Evolutionary conservation across 2,329 filamentous ascomycete species (phyloP), one percentile per base, ranked within the genome.

Genomic region (Fusarium annulatum): DNA sequence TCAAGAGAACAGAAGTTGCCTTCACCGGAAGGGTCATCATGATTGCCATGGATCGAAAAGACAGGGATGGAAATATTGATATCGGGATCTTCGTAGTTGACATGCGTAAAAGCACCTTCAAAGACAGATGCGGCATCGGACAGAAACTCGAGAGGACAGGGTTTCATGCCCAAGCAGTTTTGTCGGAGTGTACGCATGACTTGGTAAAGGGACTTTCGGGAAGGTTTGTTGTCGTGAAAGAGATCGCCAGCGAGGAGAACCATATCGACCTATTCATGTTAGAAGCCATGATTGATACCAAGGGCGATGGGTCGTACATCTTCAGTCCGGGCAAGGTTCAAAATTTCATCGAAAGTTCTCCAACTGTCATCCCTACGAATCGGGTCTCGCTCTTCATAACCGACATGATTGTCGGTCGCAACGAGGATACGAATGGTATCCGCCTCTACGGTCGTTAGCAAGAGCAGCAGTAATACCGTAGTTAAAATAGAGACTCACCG

Each of bases 141-240:
- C 49, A 99, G 87, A 82, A 98, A 95, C 82, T 99, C 94, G 68
- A 99, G 87, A 81, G 97, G 94, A 80, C 96, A 98, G 1, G 96
- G 96, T 79, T 97, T 98, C 84, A 97, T 94, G 41, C 97, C 96
- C 9, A 97, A 89, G 79, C 96, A 98, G 80, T 98, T 97, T 87
- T 95, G 93, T 60, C 96, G 92, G 36, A 99, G 87, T 5, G 94
- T 96, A 38, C 94, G 92, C 94, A 98, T 98, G 70, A 99, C 96
- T 80, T 99, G 94, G 81, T 96, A 98, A 89, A 99, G 94, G 34
- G 95, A 92, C 80, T 98, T 97, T 67, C 96, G 90, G 11, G 95
- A 98, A 7, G 96, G 97, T 78, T 97, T 97, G 82, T 99, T 99
- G 77, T 99, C 96, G 81, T 99, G 97, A 80, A 99, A 99, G 2